Base-by-base conservation (phyloP, 2,329 filamentous ascomycete species). In the Colletotrichum aenigma region DNA sequence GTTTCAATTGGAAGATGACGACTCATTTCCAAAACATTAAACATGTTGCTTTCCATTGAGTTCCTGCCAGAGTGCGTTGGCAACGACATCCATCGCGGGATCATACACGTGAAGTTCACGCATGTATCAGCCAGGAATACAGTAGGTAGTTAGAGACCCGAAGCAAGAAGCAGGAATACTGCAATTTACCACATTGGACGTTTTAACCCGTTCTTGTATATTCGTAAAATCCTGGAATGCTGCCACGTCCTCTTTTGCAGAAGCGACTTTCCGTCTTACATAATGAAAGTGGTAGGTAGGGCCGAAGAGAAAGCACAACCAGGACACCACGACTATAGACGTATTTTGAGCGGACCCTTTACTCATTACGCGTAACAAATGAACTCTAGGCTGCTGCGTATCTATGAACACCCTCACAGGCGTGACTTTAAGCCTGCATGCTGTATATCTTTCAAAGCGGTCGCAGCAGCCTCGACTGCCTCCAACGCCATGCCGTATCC, bases 401-500 rank as follows among this genome's bases (percentile, higher is more conserved):
- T 43, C 38, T n/a, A 43, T 43, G 10, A 3, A 10, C 4, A 43
- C 0, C 38, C 3, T 56, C 26, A 60, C 24, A 60, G 15, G 16
- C 56, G 56, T 13, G 24, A 13, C 8, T 12, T 13, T 16, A 13
- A 16, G 21, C 28, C 32, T 18, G 5, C 16, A 3, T 43, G 6
- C 18, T 16, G 13, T 21, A 61, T 2, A 10, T 15, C 26, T 10
- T 21, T 8, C 7, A 85, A 64, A 7, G 82, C 43, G 61, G 82
- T 79, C 8, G 83, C 80, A 3, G 81, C 79, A n/a, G 75, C 73
- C 26, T 69, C 64, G 8, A 85, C 83, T 1, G 84, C 81, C 61
- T 86, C 85, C 32, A 83, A 21, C 0, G 85, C 84, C 84, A 86
- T 86, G 13, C 84, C 84, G 56, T 83, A 86, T 6, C 85, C 84